Evolutionary conservation across 257 asterid species (phyloP), one percentile per base, ranked within the genome.

Genomic region (Striga asiatica): DNA sequence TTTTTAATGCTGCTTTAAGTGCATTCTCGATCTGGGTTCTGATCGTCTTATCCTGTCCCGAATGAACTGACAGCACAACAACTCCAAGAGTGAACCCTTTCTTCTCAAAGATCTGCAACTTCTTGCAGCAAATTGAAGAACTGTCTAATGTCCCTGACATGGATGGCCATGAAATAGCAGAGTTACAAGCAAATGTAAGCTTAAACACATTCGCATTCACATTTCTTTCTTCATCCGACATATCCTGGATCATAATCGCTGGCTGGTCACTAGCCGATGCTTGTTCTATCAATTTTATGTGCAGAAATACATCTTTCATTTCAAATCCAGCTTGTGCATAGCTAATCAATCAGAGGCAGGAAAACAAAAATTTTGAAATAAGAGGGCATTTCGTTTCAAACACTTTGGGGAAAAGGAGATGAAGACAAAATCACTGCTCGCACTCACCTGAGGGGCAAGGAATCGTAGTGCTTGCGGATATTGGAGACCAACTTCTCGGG

Each of bases 231-330:
- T 74, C 95, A 21, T 78, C 94, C 20, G 91, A 76, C 54, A 71
- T 65, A 54, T 92, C 97, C 56, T 84, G 95, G 56, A 84, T 76
- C 81, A 84, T 62, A 31, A 82, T 67, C 2, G 98, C 92, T 0
- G 97, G 97, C 28, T 79, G 76, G 64, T 92, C 94, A 54, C 79
- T 95, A 9, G 17, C 69, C 19, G 84, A 74, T 20, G 95, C 89
- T 71, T 92, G 91, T 70, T 88, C 98, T 56, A 82, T 76, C 80
- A 92, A 77, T 76, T 85, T 92, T 32, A 92, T 84, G 69, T 88
- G 98, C 68, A 92, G 71, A 75, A 92, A 87, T 50, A 92, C 98
- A 35, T 92, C 98, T 74, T 92, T 92, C 97, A 88, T 82, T 69
- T 92, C 98, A 54, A 92, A 88, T 45, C 85, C 94, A 29, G 89